phyloP scores from a whole-genome alignment of 2,329 filamentous ascomycete species.

The Ramichloridium luteum region DNA sequence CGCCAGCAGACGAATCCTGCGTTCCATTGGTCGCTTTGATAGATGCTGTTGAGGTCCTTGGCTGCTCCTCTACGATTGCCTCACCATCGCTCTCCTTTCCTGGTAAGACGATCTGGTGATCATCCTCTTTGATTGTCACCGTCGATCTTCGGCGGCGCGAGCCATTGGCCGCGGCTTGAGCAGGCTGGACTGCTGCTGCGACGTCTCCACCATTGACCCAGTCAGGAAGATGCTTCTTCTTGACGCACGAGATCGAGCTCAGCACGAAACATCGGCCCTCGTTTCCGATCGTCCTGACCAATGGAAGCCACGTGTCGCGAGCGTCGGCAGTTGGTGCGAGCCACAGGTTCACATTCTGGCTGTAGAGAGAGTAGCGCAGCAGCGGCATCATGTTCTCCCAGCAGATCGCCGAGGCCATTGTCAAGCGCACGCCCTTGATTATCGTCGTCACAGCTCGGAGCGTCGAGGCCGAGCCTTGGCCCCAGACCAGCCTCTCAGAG shows the following conservation, averaged over 20 bases:
- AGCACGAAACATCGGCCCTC: constrained; percentile 81
- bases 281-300: constrained; percentile 70
- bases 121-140: constrained; percentile 34
- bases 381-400: constrained; percentile 98
- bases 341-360: constrained; percentile 84
- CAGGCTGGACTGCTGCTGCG: background rate
- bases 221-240: constrained; percentile 42
- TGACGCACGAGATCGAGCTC: constrained; percentile 71
- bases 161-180: constrained; percentile 4
- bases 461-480: constrained; percentile 67
- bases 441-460: constrained; percentile 66
- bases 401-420: constrained; percentile 78
- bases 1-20: constrained; percentile 16
- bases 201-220: constrained; percentile 38
- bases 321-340: constrained; percentile 81
- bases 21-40: constrained; percentile 6
- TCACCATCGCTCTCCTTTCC: constrained; percentile 6
- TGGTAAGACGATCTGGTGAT: constrained; percentile 42
- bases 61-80: constrained; percentile 14
- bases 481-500: constrained; percentile 75
- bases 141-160: constrained; percentile 28
- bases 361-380: constrained; percentile 69
- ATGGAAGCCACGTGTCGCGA: constrained; percentile 65
- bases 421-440: constrained; percentile 67
- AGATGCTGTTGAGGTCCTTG: constrained; percentile 3